Evolutionary conservation across 208 protist species (phyloP), one percentile per base, ranked within the genome.

Genomic region (Sergeia podlipaevii): DNA sequence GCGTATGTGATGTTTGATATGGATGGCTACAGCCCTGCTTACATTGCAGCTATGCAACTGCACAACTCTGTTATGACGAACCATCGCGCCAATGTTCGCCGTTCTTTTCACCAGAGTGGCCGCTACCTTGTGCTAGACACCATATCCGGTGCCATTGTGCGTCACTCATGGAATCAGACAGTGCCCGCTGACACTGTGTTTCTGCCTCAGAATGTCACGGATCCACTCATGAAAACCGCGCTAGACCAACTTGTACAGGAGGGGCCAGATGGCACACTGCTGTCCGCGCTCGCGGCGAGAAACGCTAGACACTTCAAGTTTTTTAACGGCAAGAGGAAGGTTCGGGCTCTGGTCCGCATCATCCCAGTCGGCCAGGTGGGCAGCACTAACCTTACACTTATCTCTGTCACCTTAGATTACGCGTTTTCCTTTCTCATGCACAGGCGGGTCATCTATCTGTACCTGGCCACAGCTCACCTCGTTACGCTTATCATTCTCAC

Each of bases 141-240:
- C 1, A 28, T 13, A 13, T 33, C 10, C 0, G 36, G 59, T 32
- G 8, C 75, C 33, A 52, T 82, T 0, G 44, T 77, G 4, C 23
- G 66, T 6, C 71, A 77, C 65, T 75, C 70, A 45, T 82, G 74
- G 68, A 69, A 65, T 29, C 74, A 77, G 44, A 60, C 50, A 1
- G 20, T 51, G 32, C 1, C 11, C 3, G n/a, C 10, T 15, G 2
- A 13, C 30, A 21, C 24, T n/a, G 4, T 38, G 7, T 59, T 74
- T 21, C 17, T 24, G 13, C 20, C 55, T 4, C 4, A 23, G 0
- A 39, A 39, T 4, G 48, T 74, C 24, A 56, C 28, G 0, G 20
- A 58, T 10, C 60, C 66, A 0, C 41, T 74, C 15, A 64, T 64
- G 51, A 28, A 18, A 8, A 55, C 51, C 1, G 43, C 44, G 7